Evolutionary conservation across 2,329 filamentous ascomycete species (phyloP), one percentile per base, ranked within the genome.

Genomic region (Cladosporium sphaerospermum): DNA sequence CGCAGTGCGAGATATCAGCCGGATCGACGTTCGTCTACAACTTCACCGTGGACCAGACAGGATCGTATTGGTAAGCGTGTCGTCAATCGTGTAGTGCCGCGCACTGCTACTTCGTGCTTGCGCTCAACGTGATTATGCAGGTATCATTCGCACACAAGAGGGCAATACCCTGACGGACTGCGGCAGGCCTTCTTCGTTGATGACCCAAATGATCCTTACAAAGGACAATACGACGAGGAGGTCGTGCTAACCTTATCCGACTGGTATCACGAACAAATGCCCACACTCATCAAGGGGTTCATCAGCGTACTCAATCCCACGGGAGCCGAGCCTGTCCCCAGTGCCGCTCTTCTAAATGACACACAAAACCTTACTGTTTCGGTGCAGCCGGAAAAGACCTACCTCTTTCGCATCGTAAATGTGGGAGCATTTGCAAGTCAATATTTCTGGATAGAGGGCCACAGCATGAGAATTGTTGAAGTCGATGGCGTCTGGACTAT

Each of bases 401-500:
- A 89, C 59, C 78, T 84, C 41, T 70, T 89, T 45, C 80, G 85
- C 11, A 76, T 89, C 58, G 74, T 87, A 57, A 89, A 89, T 57
- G 78, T 84, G 8, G 86, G 83, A 9, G 84, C 82, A 0, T 87
- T 88, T 62, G 84, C 84, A 2, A 82, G 83, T 63, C 86, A 89
- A 57, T 85, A 89, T 62, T 76, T 89, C 28, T 82, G 81, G 63
- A 75, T 89, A 43, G 86, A 89, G 58, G 79, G 81, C 46, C 86
- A 89, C 59, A 73, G 71, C 9, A 82, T 86, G 65, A 73, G 72
- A 33, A 71, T 89, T 43, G 81, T 85, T 9, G 86, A 89, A 64
- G 82, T 86, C 0, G 86, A 89, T 62, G 86, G 85, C 13, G 81
- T 84, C 1, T 79, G 81, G 34, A 79, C 87, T 1, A 75, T 82